phyloP scores from a whole-genome alignment of 2,329 filamentous ascomycete genomes.

The Cytospora schulzeri region DNA sequence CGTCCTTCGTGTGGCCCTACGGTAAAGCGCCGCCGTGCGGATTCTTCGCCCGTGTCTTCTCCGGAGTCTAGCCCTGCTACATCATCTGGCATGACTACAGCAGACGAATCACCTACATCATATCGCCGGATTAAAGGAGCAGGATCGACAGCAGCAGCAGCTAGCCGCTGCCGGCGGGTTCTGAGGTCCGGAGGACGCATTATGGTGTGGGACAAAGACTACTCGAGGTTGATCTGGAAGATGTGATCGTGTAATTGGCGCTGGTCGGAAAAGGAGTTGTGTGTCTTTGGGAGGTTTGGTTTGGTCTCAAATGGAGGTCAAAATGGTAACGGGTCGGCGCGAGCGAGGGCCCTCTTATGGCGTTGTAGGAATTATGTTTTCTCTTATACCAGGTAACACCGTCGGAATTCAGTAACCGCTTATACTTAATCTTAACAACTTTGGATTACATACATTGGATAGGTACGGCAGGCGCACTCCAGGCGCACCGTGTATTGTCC shows the following conservation, averaged over 20 bases:
- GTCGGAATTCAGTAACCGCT: not conserved
- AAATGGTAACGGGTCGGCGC: not conserved
- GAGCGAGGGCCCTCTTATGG: not conserved
- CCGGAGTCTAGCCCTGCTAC: not conserved
- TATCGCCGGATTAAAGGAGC: too few species aligned
- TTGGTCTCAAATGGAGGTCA: not conserved
- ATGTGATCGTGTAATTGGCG: not conserved
- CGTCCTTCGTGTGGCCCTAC: not conserved
- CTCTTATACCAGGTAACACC: not conserved
- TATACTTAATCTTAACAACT: not conserved
- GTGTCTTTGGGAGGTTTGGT: not conserved
- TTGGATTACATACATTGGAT: not conserved
- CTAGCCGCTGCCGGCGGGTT: not conserved
- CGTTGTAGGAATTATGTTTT: not conserved
- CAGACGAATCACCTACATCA: not conserved
- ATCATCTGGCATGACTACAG: not conserved
- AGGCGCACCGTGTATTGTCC: not conserved
- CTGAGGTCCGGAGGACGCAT: not conserved
- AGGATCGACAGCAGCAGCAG: not conserved
- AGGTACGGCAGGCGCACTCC: not conserved
- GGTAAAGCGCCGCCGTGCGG: not conserved
- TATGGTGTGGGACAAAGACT: not conserved
- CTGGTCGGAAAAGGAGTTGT: constrained; percentile 2
- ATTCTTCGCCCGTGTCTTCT: not conserved
- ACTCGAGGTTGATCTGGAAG: not conserved